These are phyloP conservation scores for Anethum foeniculum DNA, from an alignment of 140 eudicot genomes.

Conservation along the genomic window DNA sequence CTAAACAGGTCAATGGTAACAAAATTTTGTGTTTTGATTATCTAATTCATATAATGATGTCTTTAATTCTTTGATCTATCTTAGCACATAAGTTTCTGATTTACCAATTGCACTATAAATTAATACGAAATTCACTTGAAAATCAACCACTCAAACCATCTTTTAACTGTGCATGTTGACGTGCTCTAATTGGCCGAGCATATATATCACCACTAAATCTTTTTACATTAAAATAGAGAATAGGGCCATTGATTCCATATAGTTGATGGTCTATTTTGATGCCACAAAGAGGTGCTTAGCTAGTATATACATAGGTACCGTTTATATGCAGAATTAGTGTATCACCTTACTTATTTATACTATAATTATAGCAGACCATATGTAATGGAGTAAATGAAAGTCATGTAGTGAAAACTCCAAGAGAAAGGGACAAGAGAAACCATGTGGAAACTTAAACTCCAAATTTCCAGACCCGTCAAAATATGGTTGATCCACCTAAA, in stretches of 20 bases:
- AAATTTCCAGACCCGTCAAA: slow-evolving; percentile 13
- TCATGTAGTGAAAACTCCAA: slow-evolving; percentile 28
- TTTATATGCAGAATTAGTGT: not conserved
- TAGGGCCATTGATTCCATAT: not conserved
- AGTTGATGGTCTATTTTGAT: not conserved
- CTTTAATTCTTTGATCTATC: no score
- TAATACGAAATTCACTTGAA: not conserved
- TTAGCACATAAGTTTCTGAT: no score
- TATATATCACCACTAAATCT: not conserved
- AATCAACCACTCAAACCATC: not conserved
- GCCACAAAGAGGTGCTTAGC: not conserved
- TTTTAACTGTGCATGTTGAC: not conserved
- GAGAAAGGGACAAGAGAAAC: slow-evolving; percentile 46
- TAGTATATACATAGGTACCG: not conserved
- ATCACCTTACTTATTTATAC: not conserved
- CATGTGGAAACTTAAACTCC: slow-evolving; percentile 25
- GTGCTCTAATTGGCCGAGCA: not conserved
- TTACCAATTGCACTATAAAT: not conserved
- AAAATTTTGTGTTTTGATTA: no score
- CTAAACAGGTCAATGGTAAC: no score
- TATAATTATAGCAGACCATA: not conserved
- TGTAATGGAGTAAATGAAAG: not conserved
- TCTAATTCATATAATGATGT: no score
- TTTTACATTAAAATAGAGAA: not conserved
- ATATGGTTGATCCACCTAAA: slow-evolving; percentile 18